These are phyloP conservation scores for Komagataella pastoris DNA, from an alignment of 805 yeast genomes.

Conservation along the genomic window DNA sequence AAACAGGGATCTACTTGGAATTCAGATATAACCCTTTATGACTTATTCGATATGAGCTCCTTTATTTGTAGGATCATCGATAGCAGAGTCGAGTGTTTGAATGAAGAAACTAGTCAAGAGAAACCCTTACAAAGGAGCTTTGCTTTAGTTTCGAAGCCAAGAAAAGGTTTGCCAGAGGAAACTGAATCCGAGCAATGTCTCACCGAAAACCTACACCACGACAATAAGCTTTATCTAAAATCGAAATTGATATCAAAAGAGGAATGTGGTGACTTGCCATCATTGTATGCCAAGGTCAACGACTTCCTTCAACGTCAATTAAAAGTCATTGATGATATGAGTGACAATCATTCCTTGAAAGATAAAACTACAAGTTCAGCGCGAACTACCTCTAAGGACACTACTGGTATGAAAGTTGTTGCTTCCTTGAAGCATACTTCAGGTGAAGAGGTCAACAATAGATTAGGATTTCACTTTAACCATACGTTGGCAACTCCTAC, in stretches of 20 bases:
- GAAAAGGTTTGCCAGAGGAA: neutral
- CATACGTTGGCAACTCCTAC: neutral
- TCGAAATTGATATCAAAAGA: neutral
- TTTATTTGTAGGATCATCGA: neutral
- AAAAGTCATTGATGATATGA: neutral
- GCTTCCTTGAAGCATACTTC: neutral
- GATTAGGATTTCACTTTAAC: neutral
- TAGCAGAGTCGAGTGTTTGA: neutral
- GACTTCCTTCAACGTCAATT: neutral
- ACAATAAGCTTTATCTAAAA: neutral
- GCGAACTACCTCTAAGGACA: neutral
- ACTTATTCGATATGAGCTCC: neutral
- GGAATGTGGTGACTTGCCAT: neutral
- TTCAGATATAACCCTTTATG: neutral
- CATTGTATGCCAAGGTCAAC: neutral
- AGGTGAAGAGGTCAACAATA: neutral
- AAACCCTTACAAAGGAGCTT: neutral
- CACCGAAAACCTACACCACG: neutral
- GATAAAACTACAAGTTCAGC: neutral
- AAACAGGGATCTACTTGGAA: neutral
- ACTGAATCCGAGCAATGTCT: neutral
- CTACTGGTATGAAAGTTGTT: neutral
- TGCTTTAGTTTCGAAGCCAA: neutral
- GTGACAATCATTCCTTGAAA: neutral
- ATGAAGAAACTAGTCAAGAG: neutral